Evolutionary conservation across 2,329 filamentous ascomycete species (phyloP).

Genomic region (Didymella keratinophila): DNA sequence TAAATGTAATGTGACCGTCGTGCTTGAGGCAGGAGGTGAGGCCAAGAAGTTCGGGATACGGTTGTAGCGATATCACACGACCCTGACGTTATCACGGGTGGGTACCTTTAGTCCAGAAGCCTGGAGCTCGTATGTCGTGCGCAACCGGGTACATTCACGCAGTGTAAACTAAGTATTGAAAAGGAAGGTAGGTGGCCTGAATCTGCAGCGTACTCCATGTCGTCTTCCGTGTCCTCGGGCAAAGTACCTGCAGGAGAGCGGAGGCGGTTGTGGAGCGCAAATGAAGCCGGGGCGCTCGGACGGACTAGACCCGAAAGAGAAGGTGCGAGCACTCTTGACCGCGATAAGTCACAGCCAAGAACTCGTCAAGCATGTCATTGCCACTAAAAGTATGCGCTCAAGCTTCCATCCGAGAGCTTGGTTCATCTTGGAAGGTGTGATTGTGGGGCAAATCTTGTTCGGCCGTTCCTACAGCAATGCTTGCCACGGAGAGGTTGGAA

Average conservation of each 20-base stretch:
- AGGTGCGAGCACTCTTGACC: constrained; percentile 8
- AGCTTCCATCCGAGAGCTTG: constrained; percentile 21
- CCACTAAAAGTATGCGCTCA: constrained; percentile 18
- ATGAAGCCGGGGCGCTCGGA: not conserved
- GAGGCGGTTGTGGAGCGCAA: constrained; percentile 8
- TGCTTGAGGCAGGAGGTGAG: not conserved
- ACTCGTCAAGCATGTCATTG: constrained; percentile 29
- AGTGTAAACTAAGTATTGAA: constrained; percentile 3
- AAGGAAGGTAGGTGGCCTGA: constrained; percentile 18
- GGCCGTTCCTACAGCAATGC: constrained; percentile 12
- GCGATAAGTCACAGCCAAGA: constrained; percentile 15
- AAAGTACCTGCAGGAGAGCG: constrained; percentile 16
- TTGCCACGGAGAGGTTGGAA: not conserved
- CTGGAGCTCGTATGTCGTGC: constrained; percentile 7
- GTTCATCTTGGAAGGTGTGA: constrained; percentile 23
- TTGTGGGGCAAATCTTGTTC: constrained; percentile 12
- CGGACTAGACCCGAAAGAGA: not conserved
- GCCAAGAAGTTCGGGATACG: not conserved
- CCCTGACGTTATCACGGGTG: not conserved
- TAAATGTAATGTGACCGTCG: not conserved
- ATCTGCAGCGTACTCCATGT: constrained; percentile 7
- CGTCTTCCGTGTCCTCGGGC: constrained; percentile 10
- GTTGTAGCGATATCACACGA: constrained; percentile 3
- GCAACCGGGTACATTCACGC: constrained; percentile 2
- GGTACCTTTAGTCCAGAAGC: constrained; percentile 1